Percentiles rank a stretch among this genome's conserved stretches.
These are phyloP conservation scores for Saccharomycopsis oosterbeekiorum DNA, from an alignment of 805 yeast species.

Conservation along the genomic window DNA sequence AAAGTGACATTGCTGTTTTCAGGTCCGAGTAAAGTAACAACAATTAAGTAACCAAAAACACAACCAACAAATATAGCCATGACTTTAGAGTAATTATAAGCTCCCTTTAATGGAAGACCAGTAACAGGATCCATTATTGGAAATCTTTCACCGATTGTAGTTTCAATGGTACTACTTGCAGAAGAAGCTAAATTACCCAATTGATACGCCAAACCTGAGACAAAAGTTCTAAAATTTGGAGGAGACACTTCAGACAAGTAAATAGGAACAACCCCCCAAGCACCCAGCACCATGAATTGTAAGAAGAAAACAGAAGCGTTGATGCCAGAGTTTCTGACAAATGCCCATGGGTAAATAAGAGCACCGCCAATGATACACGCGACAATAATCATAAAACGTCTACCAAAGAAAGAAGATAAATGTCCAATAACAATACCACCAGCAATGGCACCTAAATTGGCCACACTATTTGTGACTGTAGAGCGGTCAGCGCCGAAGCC, in stretches of 20 bases:
- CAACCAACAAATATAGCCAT: slow-evolving; percentile 64
- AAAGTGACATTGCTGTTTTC: slow-evolving; percentile 29
- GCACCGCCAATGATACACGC: slow-evolving; percentile 48
- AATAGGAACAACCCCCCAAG: slow-evolving; percentile 64
- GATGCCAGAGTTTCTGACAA: slow-evolving; percentile 28
- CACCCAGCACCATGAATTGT: slow-evolving; percentile 60
- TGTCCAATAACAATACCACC: slow-evolving; percentile 59
- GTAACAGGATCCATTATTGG: slow-evolving; percentile 32
- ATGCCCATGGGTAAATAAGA: slow-evolving; percentile 54
- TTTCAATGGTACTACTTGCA: slow-evolving; percentile 62
- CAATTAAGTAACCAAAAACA: slow-evolving; percentile 43
- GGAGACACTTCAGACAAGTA: slow-evolving; percentile 58
- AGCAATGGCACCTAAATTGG: slow-evolving; percentile 55
- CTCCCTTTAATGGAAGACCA: slow-evolving; percentile 24
- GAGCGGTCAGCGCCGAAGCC: slow-evolving; percentile 34
- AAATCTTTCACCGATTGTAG: slow-evolving; percentile 47
- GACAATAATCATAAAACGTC: slow-evolving; percentile 45
- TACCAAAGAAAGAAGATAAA: slow-evolving; percentile 45
- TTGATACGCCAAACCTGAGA: slow-evolving; percentile 56
- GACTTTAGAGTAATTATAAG: slow-evolving; percentile 54
- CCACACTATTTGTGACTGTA: slow-evolving; percentile 52
- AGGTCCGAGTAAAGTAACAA: slow-evolving; percentile 48
- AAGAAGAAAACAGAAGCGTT: slow-evolving; percentile 55
- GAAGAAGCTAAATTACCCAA: slow-evolving; percentile 65
- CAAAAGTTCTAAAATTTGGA: slow-evolving; percentile 52